Evolutionary conservation across 2,329 filamentous ascomycete genomes (phyloP).

Genomic region (Keithomyces neogunnii): DNA sequence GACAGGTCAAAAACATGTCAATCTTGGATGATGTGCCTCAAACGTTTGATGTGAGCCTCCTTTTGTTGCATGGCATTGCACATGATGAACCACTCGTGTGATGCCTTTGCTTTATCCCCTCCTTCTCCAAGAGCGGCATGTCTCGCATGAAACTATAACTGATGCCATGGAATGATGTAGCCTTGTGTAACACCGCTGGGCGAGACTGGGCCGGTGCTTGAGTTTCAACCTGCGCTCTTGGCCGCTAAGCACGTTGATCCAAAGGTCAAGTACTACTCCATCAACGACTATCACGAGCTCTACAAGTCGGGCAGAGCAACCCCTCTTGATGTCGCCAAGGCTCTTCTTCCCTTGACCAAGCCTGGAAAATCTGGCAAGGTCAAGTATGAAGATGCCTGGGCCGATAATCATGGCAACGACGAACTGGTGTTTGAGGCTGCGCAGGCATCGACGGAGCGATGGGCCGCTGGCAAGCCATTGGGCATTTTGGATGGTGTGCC

Average conservation of each 20-base stretch:
- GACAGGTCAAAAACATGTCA: constrained; percentile 35
- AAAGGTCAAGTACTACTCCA: constrained; percentile 54
- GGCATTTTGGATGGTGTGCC: constrained; percentile 74
- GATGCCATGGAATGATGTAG: constrained; percentile 20
- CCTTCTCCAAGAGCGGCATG: too few relatives aligned
- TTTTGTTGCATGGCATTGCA: not conserved
- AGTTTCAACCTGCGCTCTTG: constrained; percentile 33
- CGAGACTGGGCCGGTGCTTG: constrained; percentile 26
- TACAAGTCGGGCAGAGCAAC: constrained; percentile 64
- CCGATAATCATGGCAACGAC: constrained; percentile 49
- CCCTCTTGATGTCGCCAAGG: constrained; percentile 62
- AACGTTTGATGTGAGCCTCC: constrained; percentile 37
- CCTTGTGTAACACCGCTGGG: constrained; percentile 48
- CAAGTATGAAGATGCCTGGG: constrained; percentile 64
- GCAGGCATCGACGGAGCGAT: constrained; percentile 63
- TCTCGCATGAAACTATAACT: not conserved
- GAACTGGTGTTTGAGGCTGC: constrained; percentile 60
- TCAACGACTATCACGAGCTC: constrained; percentile 67
- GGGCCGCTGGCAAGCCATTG: constrained; percentile 55
- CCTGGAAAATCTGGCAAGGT: constrained; percentile 44
- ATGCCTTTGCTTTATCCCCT: not conserved
- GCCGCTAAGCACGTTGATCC: constrained; percentile 30
- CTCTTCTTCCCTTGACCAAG: constrained; percentile 62
- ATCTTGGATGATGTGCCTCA: constrained; percentile 35
- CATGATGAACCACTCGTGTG: not conserved